Conservation (phyloP, 208 protist species). For the Leishmania lainsoni region DNA sequence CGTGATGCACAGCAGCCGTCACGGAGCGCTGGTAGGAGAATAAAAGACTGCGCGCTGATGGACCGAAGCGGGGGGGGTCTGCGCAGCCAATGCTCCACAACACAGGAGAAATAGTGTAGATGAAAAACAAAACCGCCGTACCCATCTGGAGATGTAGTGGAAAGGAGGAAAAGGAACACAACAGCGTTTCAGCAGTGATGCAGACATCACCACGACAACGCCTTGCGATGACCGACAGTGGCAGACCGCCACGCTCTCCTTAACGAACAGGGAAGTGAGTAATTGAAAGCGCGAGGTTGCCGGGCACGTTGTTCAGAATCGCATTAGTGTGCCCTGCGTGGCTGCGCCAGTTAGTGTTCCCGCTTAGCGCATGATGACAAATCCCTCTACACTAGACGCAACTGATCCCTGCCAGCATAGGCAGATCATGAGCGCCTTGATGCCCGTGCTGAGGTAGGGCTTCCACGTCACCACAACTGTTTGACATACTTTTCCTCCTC, state of each 20-base stretch:
- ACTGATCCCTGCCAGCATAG: background rate
- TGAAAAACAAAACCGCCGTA: background rate
- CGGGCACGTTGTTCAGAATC: background rate
- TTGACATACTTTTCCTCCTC: constrained; percentile 28
- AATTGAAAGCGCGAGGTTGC: background rate
- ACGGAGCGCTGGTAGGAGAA: background rate
- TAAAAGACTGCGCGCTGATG: background rate
- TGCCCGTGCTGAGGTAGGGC: background rate
- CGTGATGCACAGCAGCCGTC: background rate
- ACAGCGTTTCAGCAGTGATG: background rate
- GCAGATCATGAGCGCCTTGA: background rate
- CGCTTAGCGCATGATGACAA: background rate
- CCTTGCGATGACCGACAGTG: background rate
- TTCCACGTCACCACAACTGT: constrained; percentile 20
- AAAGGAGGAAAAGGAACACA: background rate
- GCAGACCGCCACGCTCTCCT: background rate
- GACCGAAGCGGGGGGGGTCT: background rate
- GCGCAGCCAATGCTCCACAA: background rate
- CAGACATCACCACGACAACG: background rate
- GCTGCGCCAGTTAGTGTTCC: background rate
- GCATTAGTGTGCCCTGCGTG: no score
- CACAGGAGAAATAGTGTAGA: background rate
- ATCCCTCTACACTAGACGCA: background rate
- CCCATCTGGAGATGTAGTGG: background rate
- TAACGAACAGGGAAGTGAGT: background rate